Evolutionary conservation across 345 rosid species (phyloP), one percentile per base, ranked within the genome.

Genomic region (Brassica rapa): DNA sequence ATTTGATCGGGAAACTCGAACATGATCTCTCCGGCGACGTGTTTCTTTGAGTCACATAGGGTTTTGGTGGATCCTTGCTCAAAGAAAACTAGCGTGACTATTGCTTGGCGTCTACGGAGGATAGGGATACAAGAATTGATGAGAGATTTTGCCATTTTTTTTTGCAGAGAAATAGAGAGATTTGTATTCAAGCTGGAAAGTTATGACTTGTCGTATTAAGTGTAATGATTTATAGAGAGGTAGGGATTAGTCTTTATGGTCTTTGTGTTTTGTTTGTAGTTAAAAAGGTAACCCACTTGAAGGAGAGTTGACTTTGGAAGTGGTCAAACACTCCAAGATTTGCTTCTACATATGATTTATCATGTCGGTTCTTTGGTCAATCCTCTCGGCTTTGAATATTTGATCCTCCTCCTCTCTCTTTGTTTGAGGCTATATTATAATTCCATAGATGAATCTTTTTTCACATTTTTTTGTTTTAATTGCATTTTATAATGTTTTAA

Each of bases 21-120:
- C 98, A 94, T 94, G 86, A 94, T 82, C 79, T 90, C 94, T 24
- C 98, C 98, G 11, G 98, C 98, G 2, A 90, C 71, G 76, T 88
- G 97, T 41, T 81, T 88, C 68, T 76, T 81, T 23, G 41, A 41
- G 4, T 86, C 91, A 9, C 76, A 37, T 29, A 90, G 62, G 57
- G 85, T 73, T 73, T 79, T 86, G 4, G 89, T 89, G 0, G 84
- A 67, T 77, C 96, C 97, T 16, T 83, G 85, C 1, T 80, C 76
- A 68, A 82, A 92, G 73, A 89, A 92, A 73, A 89, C 79, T 1
- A 94, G 87, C 71, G 83, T 89, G 65, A 86, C 76, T 1, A n/a
- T 61, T 53, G 62, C 77, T 62, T 62, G 74, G 32, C 67, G 77
- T 72, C 9, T 67, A 68, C 77, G 78, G 43, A 37, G 49, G 2